A percentile compares a stretch with the other conserved stretches of the same genome.
phyloP scores from a whole-genome alignment of 345 rosid species.

The Hevea brasiliensis region DNA sequence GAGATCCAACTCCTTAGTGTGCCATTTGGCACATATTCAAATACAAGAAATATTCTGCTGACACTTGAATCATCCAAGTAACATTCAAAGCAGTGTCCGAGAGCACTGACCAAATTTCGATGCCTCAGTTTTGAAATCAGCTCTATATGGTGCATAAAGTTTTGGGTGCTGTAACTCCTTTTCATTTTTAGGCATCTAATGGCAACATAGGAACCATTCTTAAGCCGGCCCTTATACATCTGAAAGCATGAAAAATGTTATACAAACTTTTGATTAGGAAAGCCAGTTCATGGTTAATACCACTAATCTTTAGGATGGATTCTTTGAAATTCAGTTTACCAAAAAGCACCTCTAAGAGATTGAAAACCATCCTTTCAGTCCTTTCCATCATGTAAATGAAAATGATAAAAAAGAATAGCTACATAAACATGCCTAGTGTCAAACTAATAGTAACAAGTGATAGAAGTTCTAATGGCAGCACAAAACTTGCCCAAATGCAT shows the following conservation, averaged over 20 bases:
- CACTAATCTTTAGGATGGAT: not conserved
- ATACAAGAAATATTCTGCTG: constrained; percentile 84
- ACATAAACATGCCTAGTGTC: too few relatives aligned
- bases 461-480: not conserved
- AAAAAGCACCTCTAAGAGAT: not conserved
- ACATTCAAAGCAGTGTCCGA: constrained; percentile 93
- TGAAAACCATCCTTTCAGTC: too few relatives aligned
- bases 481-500: not conserved
- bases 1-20: constrained; percentile 84
- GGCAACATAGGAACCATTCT: constrained; percentile 73
- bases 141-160: constrained; percentile 82
- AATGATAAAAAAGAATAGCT: too few relatives aligned
- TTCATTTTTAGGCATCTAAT: constrained; percentile 86
- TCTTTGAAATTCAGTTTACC: not conserved
- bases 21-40: constrained; percentile 88
- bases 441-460: not conserved
- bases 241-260: constrained; percentile 33
- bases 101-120: constrained; percentile 79
- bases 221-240: constrained; percentile 86
- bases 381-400: too few relatives aligned
- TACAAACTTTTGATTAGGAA: not conserved
- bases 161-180: constrained; percentile 66
- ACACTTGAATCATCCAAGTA: constrained; percentile 92
- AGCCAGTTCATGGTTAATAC: not conserved
- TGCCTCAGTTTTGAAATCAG: constrained; percentile 82